Evolutionary conservation across 2,329 filamentous ascomycete genomes (phyloP).

Genomic region (Ascochyta rabiei): DNA sequence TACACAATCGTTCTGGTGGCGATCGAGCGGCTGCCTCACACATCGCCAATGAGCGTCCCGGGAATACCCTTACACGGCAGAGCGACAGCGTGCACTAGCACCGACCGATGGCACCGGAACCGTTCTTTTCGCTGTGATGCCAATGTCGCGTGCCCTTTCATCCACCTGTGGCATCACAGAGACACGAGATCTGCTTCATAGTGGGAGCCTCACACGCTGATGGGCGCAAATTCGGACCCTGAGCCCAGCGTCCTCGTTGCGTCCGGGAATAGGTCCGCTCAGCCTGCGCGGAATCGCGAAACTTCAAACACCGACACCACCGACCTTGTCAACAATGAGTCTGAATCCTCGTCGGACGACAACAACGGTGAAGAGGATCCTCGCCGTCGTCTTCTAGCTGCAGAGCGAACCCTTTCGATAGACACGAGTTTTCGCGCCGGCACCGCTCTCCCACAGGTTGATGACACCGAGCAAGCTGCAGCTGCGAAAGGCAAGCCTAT

Average conservation of each 20-base stretch:
- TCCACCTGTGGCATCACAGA: neutral
- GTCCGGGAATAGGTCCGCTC: slow-evolving; percentile 7
- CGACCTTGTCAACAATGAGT: neutral
- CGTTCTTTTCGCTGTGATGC: neutral
- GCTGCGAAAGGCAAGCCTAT: slow-evolving; percentile 56
- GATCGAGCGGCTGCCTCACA: neutral
- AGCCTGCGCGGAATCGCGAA: neutral
- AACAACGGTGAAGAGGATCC: slow-evolving; percentile 4
- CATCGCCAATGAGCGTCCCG: slow-evolving; percentile 3
- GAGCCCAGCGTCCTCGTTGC: slow-evolving; percentile 9
- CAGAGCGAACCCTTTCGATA: slow-evolving; percentile 22
- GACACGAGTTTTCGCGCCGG: slow-evolving; percentile 28
- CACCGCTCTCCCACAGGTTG: slow-evolving; percentile 22
- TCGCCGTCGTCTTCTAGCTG: neutral
- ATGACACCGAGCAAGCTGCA: slow-evolving; percentile 32
- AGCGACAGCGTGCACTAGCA: slow-evolving; percentile 6
- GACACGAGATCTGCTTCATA: neutral
- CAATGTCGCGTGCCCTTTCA: neutral
- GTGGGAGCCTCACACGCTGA: slow-evolving; percentile 4
- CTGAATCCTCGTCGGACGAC: neutral
- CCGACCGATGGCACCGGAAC: neutral
- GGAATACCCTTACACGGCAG: slow-evolving; percentile 3
- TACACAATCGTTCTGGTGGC: slow-evolving; percentile 8
- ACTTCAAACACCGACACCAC: slow-evolving; percentile 3
- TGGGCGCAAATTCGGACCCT: slow-evolving; percentile 2